Evolutionary conservation across 192 early-diverging fungal species (phyloP), one percentile per base, ranked within the genome.

Genomic region (Coemansia sp.): DNA sequence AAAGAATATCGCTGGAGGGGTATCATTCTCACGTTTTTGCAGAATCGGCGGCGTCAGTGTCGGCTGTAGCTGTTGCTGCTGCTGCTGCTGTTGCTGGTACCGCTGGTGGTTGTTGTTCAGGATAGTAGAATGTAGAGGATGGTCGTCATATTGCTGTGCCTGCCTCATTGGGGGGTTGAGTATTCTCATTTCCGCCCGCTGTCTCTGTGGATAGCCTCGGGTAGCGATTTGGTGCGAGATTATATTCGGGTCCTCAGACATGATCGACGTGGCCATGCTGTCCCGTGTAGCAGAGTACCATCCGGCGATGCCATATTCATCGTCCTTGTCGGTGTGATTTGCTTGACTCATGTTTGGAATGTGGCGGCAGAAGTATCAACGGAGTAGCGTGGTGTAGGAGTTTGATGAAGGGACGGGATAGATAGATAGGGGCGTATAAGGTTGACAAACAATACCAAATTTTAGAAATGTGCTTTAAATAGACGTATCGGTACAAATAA

Each of bases 221-320:
- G 15, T 33, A 3, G 52, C 7, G 9, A n/a, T 17, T 54, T 54
- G 52, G n/a, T 54, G 29, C 30, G 17, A 47, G 2, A 41, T 29
- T 38, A 62, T 52, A 28, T 64, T 57, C 14, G 58, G 44, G 42
- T 69, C 50, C 4, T 53, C 67, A 11, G 65, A 40, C 60, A 61
- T 57, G 17, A 59, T 55, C 0, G 70, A 67, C n/a, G 65, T 25
- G n/a, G 60, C 60, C 10, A 37, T 50, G 52, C 70, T 79, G 15
- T 70, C 64, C 61, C 76, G 56, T 15, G 70, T 64, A 19, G 76
- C 76, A 9, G 59, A 50, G 37, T 79, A 70, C 70, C 70, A 79
- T 58, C 69, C 70, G 31, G 45, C 20, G n/a, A 67, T 58, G 42
- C 69, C 55, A 27, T 73, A 67, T 8, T 61, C 67, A 50, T 67